These are phyloP conservation scores for Fraxinus albicans DNA, from an alignment of 305 asterid species.

Conservation along the genomic window DNA sequence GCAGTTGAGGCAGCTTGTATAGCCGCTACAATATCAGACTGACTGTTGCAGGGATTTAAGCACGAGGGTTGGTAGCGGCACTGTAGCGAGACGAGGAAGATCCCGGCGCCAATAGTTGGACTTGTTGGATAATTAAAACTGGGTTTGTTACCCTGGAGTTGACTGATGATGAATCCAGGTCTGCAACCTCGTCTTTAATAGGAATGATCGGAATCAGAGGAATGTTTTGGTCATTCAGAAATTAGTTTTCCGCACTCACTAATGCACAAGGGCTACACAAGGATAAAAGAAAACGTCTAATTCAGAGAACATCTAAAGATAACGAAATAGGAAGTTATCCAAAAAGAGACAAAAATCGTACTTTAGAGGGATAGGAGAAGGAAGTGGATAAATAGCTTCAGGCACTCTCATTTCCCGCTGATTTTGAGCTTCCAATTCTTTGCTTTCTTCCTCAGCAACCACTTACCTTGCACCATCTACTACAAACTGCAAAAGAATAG, in stretches of 20 bases:
- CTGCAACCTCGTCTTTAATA: constrained; percentile 42
- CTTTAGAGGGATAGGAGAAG: constrained; percentile 36
- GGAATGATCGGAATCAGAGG: constrained; percentile 50
- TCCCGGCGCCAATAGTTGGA: constrained; percentile 27
- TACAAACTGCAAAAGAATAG: constrained; percentile 38
- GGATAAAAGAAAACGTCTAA: not conserved
- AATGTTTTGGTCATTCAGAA: constrained; percentile 27
- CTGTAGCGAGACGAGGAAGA: constrained; percentile 25
- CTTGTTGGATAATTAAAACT: not conserved
- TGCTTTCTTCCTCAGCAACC: constrained; percentile 66
- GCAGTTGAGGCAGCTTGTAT: constrained; percentile 46
- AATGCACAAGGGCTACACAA: constrained; percentile 29
- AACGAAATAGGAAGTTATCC: not conserved
- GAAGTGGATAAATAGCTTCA: constrained; percentile 71
- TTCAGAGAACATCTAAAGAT: not conserved
- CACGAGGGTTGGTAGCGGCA: constrained; percentile 14
- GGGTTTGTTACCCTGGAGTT: constrained; percentile 4
- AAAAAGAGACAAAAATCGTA: constrained; percentile 10
- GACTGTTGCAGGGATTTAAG: constrained; percentile 21
- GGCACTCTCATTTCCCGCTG: constrained; percentile 49
- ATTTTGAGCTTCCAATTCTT: constrained; percentile 36
- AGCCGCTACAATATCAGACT: constrained; percentile 47
- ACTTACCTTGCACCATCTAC: constrained; percentile 46
- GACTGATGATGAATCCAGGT: constrained; percentile 9
- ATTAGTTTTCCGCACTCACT: constrained; percentile 19